Evolutionary conservation across 2,329 filamentous ascomycete genomes (phyloP), one percentile per base, ranked within the genome.

Genomic region (Talaromyces islandicus): DNA sequence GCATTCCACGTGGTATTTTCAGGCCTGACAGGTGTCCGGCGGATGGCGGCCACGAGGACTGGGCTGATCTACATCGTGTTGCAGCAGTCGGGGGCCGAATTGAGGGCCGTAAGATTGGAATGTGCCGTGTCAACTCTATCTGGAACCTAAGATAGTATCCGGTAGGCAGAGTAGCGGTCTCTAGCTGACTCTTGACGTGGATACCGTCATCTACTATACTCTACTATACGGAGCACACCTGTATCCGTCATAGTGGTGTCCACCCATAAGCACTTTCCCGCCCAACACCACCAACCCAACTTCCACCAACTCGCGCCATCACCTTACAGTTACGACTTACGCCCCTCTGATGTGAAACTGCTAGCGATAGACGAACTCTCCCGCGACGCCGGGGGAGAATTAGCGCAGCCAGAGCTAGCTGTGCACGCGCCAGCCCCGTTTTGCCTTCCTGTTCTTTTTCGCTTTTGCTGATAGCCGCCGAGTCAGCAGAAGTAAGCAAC

Each of bases 31-130:
- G 48, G 48, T 52, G 48, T 52, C 48, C 25, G 48, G 48, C 41
- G 57, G 59, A 61, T 60, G 59, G 59, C 59, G 59, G 59, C 59
- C 59, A 61, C 59, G 59, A 61, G 59, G 59, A 10, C 24, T 43
- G 43, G 25, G 30, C 30, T 41, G 54, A 52, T 41, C 56, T 43
- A 29, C 56, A 54, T 54, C 51, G 24, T 27, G 27, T 52, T 30
- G 48, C 48, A 52, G 48, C 48, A 52, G 30, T 52, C 27, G 48
- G 48, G 48, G 48, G 48, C 48, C 48, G 48, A 52, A 52, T 27
- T 7, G 11, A 52, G 48, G 48, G 12, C 48, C 24, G 24, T 52
- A 29, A n/a, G 24, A 52, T 27, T 17, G 27, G 25, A 52, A 29
- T 29, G 27, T 29, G 27, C 27, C 48, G 48, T 52, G 17, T 19